Percentiles rank a stretch among this genome's conserved stretches.
Evolutionary conservation across 1,284 basidiomycete species (phyloP).

Genomic region (Sphaerobolus stellatus): DNA sequence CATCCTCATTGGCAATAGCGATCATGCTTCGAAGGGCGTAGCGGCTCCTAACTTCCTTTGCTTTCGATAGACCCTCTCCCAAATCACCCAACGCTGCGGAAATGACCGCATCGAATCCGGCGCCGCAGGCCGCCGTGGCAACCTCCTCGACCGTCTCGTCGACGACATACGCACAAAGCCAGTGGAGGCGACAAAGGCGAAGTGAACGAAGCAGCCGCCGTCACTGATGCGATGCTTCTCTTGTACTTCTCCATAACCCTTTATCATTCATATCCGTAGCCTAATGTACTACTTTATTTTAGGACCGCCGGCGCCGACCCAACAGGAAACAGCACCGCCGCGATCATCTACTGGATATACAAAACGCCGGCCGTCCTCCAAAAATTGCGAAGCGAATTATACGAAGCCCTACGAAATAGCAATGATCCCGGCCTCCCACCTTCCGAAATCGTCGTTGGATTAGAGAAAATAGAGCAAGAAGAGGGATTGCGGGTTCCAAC

Average conservation of each 20-base stretch:
- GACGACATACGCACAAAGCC: conserved; percentile 20
- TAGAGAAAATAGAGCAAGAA: not conserved
- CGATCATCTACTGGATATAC: conserved; percentile 25
- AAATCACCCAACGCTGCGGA: no score
- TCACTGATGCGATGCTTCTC: conserved; percentile 31
- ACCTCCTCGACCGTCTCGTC: conserved; percentile 14
- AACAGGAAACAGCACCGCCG: conserved; percentile 31
- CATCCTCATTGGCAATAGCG: not conserved
- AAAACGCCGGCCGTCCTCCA: conserved; percentile 24
- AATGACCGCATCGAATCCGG: no score
- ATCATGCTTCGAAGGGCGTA: not conserved
- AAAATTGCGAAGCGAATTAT: conserved; percentile 18
- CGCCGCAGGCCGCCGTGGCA: conserved; percentile 1
- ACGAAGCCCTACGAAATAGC: not conserved
- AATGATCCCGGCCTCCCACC: not conserved
- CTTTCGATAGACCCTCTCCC: no score
- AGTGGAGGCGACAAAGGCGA: conserved; percentile 13
- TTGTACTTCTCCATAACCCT: conserved; percentile 24
- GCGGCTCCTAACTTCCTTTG: no score
- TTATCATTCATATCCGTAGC: no score
- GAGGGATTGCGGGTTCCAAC: not conserved
- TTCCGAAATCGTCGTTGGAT: not conserved
- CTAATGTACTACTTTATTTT: not conserved
- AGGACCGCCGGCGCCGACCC: conserved; percentile 39
- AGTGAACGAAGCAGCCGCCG: conserved; percentile 16